A percentile compares a stretch with the other conserved stretches of the same genome.
These are phyloP conservation scores for Fraxinus anomala DNA, from an alignment of 257 asterid genomes.

Conservation along the genomic window DNA sequence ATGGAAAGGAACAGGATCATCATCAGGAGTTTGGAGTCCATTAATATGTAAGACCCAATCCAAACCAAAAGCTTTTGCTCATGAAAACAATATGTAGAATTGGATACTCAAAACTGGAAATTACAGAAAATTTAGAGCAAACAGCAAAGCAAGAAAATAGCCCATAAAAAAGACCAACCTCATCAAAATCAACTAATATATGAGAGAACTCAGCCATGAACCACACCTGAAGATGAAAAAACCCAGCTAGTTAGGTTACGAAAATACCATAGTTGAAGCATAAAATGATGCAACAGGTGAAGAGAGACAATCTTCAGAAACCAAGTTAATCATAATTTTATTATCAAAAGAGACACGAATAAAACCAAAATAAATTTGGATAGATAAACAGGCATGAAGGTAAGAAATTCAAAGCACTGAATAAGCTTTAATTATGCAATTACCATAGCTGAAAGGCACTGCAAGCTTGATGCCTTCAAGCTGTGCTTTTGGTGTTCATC, in stretches of 20 bases:
- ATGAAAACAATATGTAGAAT: neutral
- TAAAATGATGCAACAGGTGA: neutral
- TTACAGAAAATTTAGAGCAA: slow-evolving; percentile 1
- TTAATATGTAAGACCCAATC: neutral
- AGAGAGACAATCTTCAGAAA: neutral
- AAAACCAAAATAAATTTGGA: neutral
- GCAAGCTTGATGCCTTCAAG: slow-evolving; percentile 89
- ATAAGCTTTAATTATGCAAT: slow-evolving; percentile 13
- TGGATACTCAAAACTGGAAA: slow-evolving; percentile 3
- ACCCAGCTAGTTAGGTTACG: slow-evolving; percentile 1
- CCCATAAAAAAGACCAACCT: slow-evolving; percentile 52
- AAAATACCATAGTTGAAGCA: neutral
- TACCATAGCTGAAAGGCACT: slow-evolving; percentile 95
- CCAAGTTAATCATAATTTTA: neutral
- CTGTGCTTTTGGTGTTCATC: slow-evolving; percentile 55
- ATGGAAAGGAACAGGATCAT: neutral
- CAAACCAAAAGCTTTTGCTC: slow-evolving; percentile 8
- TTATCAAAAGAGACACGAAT: neutral
- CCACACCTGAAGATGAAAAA: slow-evolving; percentile 71
- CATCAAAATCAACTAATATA: slow-evolving; percentile 68
- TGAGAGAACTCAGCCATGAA: slow-evolving; percentile 90
- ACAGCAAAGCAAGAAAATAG: slow-evolving; percentile 5
- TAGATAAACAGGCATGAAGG: neutral
- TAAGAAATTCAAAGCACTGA: slow-evolving; percentile 5
- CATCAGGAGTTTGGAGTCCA: neutral